Evolutionary conservation across 306 rosid species (phyloP).

Genomic region (Sicyos baderoa): DNA sequence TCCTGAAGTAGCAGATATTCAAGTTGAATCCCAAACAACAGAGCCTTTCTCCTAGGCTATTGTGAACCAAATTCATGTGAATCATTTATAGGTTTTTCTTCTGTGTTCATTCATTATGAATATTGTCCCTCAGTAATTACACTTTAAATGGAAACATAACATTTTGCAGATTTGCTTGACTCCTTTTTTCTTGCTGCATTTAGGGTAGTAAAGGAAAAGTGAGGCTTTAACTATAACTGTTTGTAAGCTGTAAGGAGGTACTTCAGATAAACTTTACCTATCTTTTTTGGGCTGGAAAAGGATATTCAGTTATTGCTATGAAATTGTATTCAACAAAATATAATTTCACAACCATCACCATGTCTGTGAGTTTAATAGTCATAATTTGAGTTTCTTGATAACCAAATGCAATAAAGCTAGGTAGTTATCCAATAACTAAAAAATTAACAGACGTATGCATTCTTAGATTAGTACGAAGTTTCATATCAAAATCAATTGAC

Average conservation of each 20-base stretch:
- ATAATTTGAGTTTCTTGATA: too few relatives aligned
- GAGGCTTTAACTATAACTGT: not conserved
- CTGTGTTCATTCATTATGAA: not conserved
- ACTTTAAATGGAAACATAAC: not conserved
- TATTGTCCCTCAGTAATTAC: not conserved
- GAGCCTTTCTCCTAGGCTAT: not conserved
- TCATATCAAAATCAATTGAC: too few relatives aligned
- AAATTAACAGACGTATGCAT: too few relatives aligned
- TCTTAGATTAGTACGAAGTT: too few relatives aligned
- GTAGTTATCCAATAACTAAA: too few relatives aligned
- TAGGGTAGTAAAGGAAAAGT: not conserved
- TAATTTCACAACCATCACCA: not conserved
- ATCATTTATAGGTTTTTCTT: not conserved
- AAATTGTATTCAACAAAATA: not conserved
- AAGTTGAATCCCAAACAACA: not conserved
- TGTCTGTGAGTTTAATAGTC: too few relatives aligned
- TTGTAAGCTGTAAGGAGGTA: not conserved
- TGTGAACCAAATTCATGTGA: not conserved
- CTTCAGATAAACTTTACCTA: not conserved
- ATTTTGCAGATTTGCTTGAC: slow-evolving; percentile 2
- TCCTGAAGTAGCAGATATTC: slow-evolving; percentile 7
- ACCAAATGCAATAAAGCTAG: too few relatives aligned
- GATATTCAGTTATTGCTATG: not conserved
- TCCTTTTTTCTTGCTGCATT: slow-evolving; percentile 3
- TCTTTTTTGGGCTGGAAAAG: not conserved